These are phyloP conservation scores for Leptographium radiaticola DNA, from an alignment of 2,329 filamentous ascomycete genomes.

Conservation along the genomic window DNA sequence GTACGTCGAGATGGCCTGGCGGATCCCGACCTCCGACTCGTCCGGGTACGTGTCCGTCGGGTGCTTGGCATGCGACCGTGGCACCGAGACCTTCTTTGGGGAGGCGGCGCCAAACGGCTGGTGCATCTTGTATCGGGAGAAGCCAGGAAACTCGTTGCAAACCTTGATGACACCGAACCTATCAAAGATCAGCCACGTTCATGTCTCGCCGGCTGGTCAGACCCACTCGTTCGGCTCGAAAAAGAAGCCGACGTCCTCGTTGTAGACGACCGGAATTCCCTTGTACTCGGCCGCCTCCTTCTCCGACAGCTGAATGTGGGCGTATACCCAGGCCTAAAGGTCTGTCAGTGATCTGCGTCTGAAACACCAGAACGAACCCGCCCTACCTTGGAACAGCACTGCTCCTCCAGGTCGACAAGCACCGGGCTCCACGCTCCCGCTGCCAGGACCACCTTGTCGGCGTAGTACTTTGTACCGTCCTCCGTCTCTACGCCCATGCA, in stretches of 20 bases:
- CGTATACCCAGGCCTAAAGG: conserved; percentile 28
- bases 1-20: conserved; percentile 2
- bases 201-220: not conserved
- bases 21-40: conserved; percentile 14
- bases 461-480: conserved; percentile 5
- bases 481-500: conserved; percentile 5
- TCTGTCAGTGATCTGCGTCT: not conserved
- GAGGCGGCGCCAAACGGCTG: conserved; percentile 20
- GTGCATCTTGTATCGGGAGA: conserved; percentile 21
- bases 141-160: conserved; percentile 27
- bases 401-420: conserved; percentile 23
- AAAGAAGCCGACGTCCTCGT: conserved; percentile 33
- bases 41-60: conserved; percentile 23
- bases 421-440: conserved; percentile 24
- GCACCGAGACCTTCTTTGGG: conserved; percentile 19
- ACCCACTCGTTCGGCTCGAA: conserved; percentile 29
- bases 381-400: conserved; percentile 21
- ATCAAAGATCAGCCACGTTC: not conserved
- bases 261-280: conserved; percentile 28
- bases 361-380: no score
- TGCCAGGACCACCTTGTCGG: conserved; percentile 17
- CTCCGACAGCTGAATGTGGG: conserved; percentile 27
- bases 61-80: conserved; percentile 23
- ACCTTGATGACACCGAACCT: conserved; percentile 21
- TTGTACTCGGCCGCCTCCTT: conserved; percentile 28